Conservation (phyloP, 2,329 filamentous ascomycete species). For the Stachybotrys echinatus region DNA sequence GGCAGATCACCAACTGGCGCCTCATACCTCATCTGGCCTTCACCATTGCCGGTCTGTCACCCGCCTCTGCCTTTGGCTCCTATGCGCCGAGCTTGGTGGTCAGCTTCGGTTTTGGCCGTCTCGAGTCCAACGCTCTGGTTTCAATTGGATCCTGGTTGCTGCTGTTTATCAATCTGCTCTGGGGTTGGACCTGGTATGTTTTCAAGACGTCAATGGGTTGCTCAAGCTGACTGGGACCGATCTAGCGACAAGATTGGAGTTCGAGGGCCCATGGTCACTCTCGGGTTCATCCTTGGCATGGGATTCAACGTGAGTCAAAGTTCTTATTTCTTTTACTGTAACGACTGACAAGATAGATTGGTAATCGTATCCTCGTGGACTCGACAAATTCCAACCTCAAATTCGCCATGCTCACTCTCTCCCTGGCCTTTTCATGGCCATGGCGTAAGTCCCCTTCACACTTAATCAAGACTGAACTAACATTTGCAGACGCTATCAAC, state of each 20-base stretch:
- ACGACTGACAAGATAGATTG: constrained; percentile 16
- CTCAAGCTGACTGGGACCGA: too few species aligned
- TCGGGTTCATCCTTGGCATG: constrained; percentile 8
- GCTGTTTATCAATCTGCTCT: constrained; percentile 22
- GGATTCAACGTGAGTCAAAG: constrained; percentile 4
- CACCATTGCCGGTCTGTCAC: constrained; percentile 22
- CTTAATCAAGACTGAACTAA: not conserved
- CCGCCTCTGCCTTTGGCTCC: constrained; percentile 13
- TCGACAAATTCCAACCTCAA: constrained; percentile 16
- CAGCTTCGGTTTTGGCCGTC: constrained; percentile 23
- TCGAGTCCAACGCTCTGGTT: constrained; percentile 16
- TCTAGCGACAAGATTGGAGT: constrained; percentile 10
- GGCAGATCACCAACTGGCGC: constrained; percentile 27
- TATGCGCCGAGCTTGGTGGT: constrained; percentile 17
- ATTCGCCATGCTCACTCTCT: constrained; percentile 21
- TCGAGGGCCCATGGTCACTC: constrained; percentile 13
- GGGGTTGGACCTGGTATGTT: constrained; percentile 15
- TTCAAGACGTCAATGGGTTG: too few species aligned
- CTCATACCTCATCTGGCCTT: constrained; percentile 23
- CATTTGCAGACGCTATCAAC: constrained; percentile 12
- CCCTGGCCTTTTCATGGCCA: constrained; percentile 17
- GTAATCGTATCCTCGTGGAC: constrained; percentile 18
- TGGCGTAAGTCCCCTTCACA: constrained; percentile 20
- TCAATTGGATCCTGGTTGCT: constrained; percentile 26
- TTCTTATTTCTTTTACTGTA: not conserved